phyloP scores from a whole-genome alignment of 495 filamentous ascomycete genomes.

The Schizothecium vesticola region DNA sequence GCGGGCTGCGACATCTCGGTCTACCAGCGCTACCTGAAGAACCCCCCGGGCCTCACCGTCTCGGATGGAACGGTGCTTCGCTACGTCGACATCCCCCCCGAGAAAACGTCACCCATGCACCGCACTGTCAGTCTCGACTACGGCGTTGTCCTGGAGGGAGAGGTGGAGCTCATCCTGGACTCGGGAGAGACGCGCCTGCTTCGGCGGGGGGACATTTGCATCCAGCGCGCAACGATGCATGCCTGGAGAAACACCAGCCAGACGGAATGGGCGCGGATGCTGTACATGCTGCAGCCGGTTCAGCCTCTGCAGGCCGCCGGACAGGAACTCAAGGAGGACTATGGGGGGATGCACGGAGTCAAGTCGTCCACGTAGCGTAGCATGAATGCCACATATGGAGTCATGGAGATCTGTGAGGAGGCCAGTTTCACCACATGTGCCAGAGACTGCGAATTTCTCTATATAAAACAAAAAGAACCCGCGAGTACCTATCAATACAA shows the following conservation, averaged over 20 bases:
- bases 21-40: neutral
- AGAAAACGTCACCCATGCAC: conserved; percentile 42
- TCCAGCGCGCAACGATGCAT: conserved; percentile 58
- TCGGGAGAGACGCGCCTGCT: conserved; percentile 43
- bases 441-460: too few relatives aligned
- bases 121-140: conserved; percentile 56
- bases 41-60: neutral
- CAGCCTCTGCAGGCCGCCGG: neutral
- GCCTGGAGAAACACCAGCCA: conserved; percentile 53
- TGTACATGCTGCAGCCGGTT: neutral
- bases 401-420: too few relatives aligned
- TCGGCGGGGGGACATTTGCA: conserved; percentile 44
- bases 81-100: conserved; percentile 1
- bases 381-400: too few relatives aligned
- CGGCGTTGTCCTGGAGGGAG: conserved; percentile 55
- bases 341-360: neutral
- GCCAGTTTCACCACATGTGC: too few relatives aligned
- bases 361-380: neutral
- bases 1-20: neutral
- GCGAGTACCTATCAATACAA: too few relatives aligned
- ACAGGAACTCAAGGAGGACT: neutral
- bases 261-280: conserved; percentile 2
- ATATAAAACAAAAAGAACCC: too few relatives aligned
- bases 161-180: conserved; percentile 48
- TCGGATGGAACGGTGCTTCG: neutral